Percentiles rank a stretch among this genome's conserved stretches.
phyloP scores from a whole-genome alignment of 2,329 filamentous ascomycete genomes.

The Penicillium oxalicum region DNA sequence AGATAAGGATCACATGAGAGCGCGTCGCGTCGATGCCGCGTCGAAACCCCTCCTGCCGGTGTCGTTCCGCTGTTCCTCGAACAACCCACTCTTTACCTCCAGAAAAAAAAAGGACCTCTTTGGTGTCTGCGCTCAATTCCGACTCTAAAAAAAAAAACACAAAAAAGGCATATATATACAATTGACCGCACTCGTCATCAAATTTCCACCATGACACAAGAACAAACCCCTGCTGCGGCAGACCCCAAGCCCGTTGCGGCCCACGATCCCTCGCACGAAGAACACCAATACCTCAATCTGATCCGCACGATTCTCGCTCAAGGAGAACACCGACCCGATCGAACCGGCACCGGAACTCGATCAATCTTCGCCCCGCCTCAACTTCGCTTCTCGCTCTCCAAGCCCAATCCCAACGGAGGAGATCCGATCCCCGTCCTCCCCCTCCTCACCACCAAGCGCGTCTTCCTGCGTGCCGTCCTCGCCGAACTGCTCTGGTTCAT shows the following conservation, averaged over 20 bases:
- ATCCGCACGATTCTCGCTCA: conserved; percentile 74
- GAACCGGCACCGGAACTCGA: conserved; percentile 87
- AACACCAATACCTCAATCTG: conserved; percentile 87
- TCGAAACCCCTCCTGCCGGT: neutral
- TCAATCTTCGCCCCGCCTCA: conserved; percentile 83
- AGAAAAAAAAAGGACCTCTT: neutral
- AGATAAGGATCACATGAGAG: conserved; percentile 17
- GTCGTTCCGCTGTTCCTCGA: too few species aligned
- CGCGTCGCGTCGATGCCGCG: conserved; percentile 24
- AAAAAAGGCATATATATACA: too few species aligned
- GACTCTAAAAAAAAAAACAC: too few species aligned
- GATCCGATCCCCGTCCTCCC: conserved; percentile 63
- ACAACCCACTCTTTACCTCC: neutral
- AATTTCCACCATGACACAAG: conserved; percentile 17
- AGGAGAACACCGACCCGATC: conserved; percentile 84
- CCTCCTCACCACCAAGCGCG: conserved; percentile 93
- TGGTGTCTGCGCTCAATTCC: neutral
- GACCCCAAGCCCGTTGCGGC: conserved; percentile 8
- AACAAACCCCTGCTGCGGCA: conserved; percentile 9
- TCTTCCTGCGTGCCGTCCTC: conserved; percentile 84
- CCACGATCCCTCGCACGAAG: conserved; percentile 59
- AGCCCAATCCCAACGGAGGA: conserved; percentile 39
- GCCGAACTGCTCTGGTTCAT: conserved; percentile 97
- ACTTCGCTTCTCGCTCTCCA: conserved; percentile 77
- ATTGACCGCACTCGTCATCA: neutral